These are phyloP conservation scores for Nannochloropsis oceanica DNA, from an alignment of 108 stramenopile species.

Conservation along the genomic window DNA sequence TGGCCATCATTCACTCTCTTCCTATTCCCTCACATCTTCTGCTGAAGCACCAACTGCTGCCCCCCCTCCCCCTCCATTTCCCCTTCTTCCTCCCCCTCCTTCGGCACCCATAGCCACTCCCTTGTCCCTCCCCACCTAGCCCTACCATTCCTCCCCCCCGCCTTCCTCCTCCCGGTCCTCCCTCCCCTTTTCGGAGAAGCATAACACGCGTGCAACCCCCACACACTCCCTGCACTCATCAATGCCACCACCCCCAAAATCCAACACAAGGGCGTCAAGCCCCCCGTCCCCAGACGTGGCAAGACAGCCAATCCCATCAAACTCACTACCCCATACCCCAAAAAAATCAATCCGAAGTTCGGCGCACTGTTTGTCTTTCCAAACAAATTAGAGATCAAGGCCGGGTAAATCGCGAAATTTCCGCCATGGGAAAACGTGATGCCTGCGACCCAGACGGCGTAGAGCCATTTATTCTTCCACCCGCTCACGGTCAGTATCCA, in stretches of 20 bases:
- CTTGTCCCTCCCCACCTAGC: no score
- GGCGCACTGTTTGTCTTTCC: not conserved
- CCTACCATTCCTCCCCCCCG: not conserved
- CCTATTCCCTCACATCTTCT: no score
- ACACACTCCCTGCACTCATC: not conserved
- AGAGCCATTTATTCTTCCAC: not conserved
- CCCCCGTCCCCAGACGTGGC: not conserved
- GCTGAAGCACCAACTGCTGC: no score
- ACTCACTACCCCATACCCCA: not conserved
- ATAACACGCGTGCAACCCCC: not conserved
- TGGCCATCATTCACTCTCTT: no score
- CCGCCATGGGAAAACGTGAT: slow-evolving; percentile 4
- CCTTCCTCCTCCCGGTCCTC: not conserved
- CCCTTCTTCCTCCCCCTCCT: not conserved
- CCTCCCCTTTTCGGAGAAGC: not conserved
- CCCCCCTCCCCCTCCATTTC: not conserved
- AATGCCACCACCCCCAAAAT: not conserved
- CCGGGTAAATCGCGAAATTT: slow-evolving; percentile 17
- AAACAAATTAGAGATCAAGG: not conserved
- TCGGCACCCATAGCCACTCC: no score
- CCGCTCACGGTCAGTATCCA: not conserved
- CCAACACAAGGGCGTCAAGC: not conserved
- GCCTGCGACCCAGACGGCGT: not conserved
- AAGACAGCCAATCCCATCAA: not conserved
- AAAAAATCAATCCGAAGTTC: slow-evolving; percentile 12